Conservation (phyloP, 495 filamentous ascomycete genomes). For the Neurospora hispaniola region DNA sequence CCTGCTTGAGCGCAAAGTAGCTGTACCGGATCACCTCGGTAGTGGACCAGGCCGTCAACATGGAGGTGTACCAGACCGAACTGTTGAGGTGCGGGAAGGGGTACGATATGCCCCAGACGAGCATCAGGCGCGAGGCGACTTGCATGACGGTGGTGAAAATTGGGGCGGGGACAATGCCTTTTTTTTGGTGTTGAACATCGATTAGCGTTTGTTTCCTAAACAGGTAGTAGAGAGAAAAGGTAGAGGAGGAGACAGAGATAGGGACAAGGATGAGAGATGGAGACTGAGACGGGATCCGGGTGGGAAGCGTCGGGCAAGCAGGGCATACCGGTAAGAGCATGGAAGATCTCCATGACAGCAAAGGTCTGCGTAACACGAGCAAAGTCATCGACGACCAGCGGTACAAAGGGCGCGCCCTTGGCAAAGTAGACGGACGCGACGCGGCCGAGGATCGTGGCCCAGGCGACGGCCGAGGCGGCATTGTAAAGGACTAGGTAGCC, state of each 20-base stretch:
- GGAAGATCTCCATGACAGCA: conserved; percentile 72
- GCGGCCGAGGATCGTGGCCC: conserved; percentile 60
- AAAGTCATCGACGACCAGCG: conserved; percentile 49
- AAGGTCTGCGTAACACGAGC: conserved; percentile 72
- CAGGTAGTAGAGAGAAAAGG: too few relatives aligned
- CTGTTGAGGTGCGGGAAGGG: conserved; percentile 49
- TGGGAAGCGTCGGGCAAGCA: neutral
- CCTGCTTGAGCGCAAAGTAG: conserved; percentile 70
- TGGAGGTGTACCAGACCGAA: conserved; percentile 48
- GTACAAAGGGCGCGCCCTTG: conserved; percentile 20
- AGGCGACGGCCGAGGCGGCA: conserved; percentile 58
- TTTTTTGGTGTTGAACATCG: neutral
- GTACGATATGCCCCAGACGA: conserved; percentile 70
- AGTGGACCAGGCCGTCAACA: conserved; percentile 72
- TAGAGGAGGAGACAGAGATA: neutral
- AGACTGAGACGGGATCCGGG: neutral
- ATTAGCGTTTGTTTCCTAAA: neutral
- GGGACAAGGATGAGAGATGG: neutral
- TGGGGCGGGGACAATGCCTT: conserved; percentile 74
- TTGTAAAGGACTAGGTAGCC: conserved; percentile 82
- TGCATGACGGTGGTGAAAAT: conserved; percentile 81
- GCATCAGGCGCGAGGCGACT: conserved; percentile 67
- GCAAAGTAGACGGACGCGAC: conserved; percentile 24
- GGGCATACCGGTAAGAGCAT: conserved; percentile 54
- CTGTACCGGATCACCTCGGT: conserved; percentile 85